A percentile compares a stretch with the other conserved stretches of the same genome.
Conservation (phyloP, 805 yeast species). For the Sporopachydermia quercuum region DNA sequence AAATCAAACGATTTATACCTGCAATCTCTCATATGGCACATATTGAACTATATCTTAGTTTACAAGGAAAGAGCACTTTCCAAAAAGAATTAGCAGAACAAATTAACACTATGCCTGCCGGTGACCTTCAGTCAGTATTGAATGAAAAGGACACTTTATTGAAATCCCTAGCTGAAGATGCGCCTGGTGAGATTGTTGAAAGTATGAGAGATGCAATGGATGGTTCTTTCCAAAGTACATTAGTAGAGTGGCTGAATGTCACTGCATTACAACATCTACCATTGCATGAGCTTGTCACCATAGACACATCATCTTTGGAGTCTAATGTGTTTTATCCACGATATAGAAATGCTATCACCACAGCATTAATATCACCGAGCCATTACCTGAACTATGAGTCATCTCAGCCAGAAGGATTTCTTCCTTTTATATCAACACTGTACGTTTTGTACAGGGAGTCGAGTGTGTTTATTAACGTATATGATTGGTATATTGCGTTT, state of each 20-base stretch:
- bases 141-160: background rate
- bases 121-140: background rate
- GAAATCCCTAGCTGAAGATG: constrained; percentile 6
- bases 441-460: constrained; percentile 71
- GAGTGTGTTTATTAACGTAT: constrained; percentile 47
- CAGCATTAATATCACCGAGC: constrained; percentile 27
- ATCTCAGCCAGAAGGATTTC: constrained; percentile 22
- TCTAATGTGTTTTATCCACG: constrained; percentile 27
- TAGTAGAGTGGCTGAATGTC: background rate
- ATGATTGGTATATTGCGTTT: constrained; percentile 52
- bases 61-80: background rate
- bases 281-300: constrained; percentile 29
- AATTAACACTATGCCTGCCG: background rate
- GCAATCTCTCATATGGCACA: background rate
- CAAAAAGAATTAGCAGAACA: background rate
- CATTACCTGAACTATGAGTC: constrained; percentile 13
- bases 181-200: constrained; percentile 9
- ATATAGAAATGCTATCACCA: constrained; percentile 25
- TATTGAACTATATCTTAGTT: background rate
- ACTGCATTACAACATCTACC: constrained; percentile 12
- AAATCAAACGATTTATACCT: background rate
- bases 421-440: constrained; percentile 41
- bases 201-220: background rate
- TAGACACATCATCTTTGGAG: constrained; percentile 19
- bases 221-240: background rate